Evolutionary conservation across 2,329 filamentous ascomycete genomes (phyloP).

Genomic region (Pseudogymnoascus sp.): DNA sequence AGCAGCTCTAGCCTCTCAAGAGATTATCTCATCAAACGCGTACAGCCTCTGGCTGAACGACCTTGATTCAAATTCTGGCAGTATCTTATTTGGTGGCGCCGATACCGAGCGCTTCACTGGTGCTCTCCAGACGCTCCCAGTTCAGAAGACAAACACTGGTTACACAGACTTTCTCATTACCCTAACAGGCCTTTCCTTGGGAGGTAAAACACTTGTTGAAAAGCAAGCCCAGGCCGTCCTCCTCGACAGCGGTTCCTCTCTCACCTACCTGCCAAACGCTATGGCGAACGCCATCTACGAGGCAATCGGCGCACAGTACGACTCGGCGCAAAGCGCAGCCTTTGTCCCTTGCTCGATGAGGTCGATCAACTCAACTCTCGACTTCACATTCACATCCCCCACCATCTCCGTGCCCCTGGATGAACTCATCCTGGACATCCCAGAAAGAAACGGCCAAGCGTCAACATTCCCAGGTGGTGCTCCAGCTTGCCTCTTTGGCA

Average conservation of each 20-base stretch:
- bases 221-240: slow-evolving; percentile 53
- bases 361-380: slow-evolving; percentile 34
- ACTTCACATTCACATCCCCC: slow-evolving; percentile 47
- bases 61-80: slow-evolving; percentile 55
- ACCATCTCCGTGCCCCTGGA: slow-evolving; percentile 48
- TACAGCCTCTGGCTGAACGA: slow-evolving; percentile 74
- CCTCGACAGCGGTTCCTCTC: slow-evolving; percentile 62
- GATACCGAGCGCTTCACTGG: slow-evolving; percentile 59
- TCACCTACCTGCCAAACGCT: slow-evolving; percentile 57
- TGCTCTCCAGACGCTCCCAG: slow-evolving; percentile 55
- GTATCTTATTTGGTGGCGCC: slow-evolving; percentile 67
- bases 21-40: slow-evolving; percentile 55
- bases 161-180: slow-evolving; percentile 62
- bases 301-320: slow-evolving; percentile 51
- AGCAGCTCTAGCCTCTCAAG: slow-evolving; percentile 51
- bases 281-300: slow-evolving; percentile 48
- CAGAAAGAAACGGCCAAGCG: slow-evolving; percentile 36
- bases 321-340: slow-evolving; percentile 43
- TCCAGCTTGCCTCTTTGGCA: slow-evolving; percentile 57
- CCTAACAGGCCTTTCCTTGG: slow-evolving; percentile 49
- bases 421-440: slow-evolving; percentile 50
- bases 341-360: slow-evolving; percentile 53
- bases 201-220: slow-evolving; percentile 34
- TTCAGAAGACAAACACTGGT: slow-evolving; percentile 44
- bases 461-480: slow-evolving; percentile 45